phyloP scores from a whole-genome alignment of 1,284 basidiomycete genomes.

The Ceratobasidium sp. region DNA sequence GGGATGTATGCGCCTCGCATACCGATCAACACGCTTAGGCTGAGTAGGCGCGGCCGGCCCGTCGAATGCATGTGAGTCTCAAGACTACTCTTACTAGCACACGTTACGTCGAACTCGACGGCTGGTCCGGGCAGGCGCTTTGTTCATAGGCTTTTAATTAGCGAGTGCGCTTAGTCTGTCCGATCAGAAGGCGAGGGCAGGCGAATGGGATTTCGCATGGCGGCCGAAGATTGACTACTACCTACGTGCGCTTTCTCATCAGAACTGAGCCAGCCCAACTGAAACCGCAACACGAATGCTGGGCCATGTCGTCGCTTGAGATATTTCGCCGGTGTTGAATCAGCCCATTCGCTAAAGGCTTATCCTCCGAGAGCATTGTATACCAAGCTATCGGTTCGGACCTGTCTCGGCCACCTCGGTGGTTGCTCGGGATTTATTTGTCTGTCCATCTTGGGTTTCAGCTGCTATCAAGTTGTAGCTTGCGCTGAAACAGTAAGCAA shows the following conservation, averaged over 20 bases:
- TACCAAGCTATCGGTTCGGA: not conserved
- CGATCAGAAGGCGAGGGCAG: not conserved
- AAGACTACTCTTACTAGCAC: not conserved
- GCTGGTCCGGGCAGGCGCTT: not conserved
- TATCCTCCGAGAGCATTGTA: not conserved
- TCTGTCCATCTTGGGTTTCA: not conserved
- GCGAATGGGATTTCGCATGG: not conserved
- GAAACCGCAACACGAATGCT: not conserved
- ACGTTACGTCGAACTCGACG: not conserved
- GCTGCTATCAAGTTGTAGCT: not conserved
- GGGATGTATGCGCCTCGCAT: not conserved
- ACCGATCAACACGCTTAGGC: constrained; percentile 19
- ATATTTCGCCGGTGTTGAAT: not conserved
- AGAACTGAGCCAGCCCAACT: not conserved
- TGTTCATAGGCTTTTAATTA: not conserved
- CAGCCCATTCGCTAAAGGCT: not conserved
- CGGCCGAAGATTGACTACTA: not conserved
- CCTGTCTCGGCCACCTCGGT: not conserved
- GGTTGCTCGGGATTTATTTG: constrained; percentile 8
- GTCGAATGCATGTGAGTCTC: not conserved
- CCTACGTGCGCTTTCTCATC: not conserved
- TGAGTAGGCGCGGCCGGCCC: not conserved
- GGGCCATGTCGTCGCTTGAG: not conserved
- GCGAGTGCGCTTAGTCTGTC: constrained; percentile 1
- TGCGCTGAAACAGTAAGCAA: no score